phyloP scores from a whole-genome alignment of 176 grass and related monocot genomes.

The Poa pratensis region DNA sequence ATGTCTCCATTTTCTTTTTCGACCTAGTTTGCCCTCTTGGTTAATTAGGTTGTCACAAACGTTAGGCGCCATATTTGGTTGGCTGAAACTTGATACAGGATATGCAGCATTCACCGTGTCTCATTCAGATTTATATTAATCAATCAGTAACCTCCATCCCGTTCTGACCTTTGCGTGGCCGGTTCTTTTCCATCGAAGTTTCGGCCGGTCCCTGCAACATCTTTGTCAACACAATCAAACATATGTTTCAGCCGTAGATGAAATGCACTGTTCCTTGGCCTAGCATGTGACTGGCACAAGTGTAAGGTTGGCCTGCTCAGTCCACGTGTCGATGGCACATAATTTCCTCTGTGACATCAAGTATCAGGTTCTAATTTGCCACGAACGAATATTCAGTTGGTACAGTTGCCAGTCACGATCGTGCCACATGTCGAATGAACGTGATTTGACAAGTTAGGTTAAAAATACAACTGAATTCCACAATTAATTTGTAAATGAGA shows the following conservation, averaged over 20 bases:
- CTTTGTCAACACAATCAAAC: not conserved
- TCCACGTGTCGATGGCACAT: not conserved
- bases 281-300: not conserved
- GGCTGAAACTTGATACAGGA: conserved; percentile 2
- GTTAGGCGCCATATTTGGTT: conserved; percentile 10
- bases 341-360: not conserved
- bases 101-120: not conserved
- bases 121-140: not conserved
- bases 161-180: not conserved
- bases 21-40: not conserved
- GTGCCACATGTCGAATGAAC: not conserved
- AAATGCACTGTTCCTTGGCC: not conserved
- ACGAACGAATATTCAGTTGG: not conserved
- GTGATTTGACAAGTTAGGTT: not conserved
- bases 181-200: not conserved
- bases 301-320: not conserved
- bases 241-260: not conserved
- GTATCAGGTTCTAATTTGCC: not conserved
- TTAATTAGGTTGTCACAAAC: conserved; percentile 3
- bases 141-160: not conserved
- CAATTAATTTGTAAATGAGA: not conserved
- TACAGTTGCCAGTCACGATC: not conserved
- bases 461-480: not conserved
- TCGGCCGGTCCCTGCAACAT: not conserved
- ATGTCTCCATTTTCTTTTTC: not conserved